Evolutionary conservation across 352 stramenopile species (phyloP), one percentile per base, ranked within the genome.

Genomic region (Globisporangium paroecandrum): DNA sequence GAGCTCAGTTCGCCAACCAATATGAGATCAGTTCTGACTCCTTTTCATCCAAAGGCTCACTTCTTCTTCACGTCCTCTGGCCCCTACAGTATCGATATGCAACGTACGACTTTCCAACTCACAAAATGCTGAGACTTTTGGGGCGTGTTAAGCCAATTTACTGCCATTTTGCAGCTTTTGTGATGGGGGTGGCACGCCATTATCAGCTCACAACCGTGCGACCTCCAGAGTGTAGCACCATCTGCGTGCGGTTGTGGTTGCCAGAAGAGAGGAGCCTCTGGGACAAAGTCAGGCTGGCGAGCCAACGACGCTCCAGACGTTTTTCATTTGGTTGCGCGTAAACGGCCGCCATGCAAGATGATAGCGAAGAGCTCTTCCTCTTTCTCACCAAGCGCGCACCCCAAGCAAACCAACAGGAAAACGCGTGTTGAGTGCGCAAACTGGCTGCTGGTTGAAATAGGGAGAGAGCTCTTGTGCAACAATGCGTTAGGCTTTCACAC

Each of bases 101-200:
- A 43, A 43, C 36, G 10, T 43, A 4, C 36, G 36, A 43, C 10
- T 43, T 43, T 43, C 36, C 12, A 43, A 43, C 36, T 13, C 36
- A 15, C 36, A 43, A 43, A 43, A 15, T 43, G 36, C 36, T 18
- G 36, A 43, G 36, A 43, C 36, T 15, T 15, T 43, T 38, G 32
- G 32, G 8, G 7, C 32, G 32, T 46, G 13, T 46, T 3, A 13
- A 46, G 38, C 38, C 38, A 46, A 46, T 20, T 32, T 32, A 18
- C 9, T 46, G 12, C 41, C 15, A 7, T 49, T 20, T 49, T 20
- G 15, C 41, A 49, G 41, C 41, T 51, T 51, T 12, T 24, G 43
- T 51, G 43, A 51, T 51, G 18, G 43, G 43, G 43, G 43, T 51
- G 43, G 43, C 43, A 51, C 43, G 43, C 43, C 43, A 51, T 51